These are phyloP conservation scores for Bipolaris oryzae DNA, from an alignment of 2,329 filamentous ascomycete species.

Conservation along the genomic window DNA sequence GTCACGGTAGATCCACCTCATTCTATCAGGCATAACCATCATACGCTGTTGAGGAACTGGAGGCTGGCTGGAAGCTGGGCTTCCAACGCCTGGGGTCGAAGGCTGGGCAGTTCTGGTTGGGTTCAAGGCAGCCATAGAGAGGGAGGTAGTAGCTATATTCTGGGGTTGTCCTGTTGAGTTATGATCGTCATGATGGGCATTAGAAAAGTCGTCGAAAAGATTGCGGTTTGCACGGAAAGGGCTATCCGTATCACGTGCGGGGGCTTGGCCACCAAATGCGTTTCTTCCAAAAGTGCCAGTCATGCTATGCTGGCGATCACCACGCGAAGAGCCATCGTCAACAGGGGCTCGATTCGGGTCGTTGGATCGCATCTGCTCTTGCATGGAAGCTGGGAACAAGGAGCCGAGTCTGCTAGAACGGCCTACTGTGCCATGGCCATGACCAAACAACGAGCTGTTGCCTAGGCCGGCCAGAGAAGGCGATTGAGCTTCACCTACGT, in stretches of 20 bases:
- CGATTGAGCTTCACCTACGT: constrained; percentile 78
- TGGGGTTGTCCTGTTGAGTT: constrained; percentile 26
- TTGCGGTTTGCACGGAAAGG: constrained; percentile 48
- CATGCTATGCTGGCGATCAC: constrained; percentile 51
- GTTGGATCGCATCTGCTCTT: constrained; percentile 80
- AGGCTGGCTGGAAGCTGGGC: constrained; percentile 68
- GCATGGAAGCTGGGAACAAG: constrained; percentile 86
- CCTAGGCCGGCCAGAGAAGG: constrained; percentile 71
- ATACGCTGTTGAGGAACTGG: constrained; percentile 74
- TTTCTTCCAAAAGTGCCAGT: constrained; percentile 71
- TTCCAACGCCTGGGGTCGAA: constrained; percentile 48
- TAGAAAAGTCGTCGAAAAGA: constrained; percentile 49
- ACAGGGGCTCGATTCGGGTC: constrained; percentile 54
- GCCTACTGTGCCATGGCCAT: constrained; percentile 68
- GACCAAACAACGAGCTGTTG: constrained; percentile 67
- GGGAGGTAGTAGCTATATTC: constrained; percentile 36
- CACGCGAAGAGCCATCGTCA: constrained; percentile 61
- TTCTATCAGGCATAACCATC: constrained; percentile 99
- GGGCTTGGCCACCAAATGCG: constrained; percentile 55
- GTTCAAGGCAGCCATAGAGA: constrained; percentile 42
- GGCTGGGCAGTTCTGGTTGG: constrained; percentile 44
- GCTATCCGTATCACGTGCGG: constrained; percentile 49
- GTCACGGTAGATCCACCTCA: constrained; percentile 98
- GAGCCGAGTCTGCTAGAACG: constrained; percentile 83
- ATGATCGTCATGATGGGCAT: constrained; percentile 37